phyloP scores from a whole-genome alignment of 2,329 filamentous ascomycete genomes.

The Orbilia oligospora region DNA sequence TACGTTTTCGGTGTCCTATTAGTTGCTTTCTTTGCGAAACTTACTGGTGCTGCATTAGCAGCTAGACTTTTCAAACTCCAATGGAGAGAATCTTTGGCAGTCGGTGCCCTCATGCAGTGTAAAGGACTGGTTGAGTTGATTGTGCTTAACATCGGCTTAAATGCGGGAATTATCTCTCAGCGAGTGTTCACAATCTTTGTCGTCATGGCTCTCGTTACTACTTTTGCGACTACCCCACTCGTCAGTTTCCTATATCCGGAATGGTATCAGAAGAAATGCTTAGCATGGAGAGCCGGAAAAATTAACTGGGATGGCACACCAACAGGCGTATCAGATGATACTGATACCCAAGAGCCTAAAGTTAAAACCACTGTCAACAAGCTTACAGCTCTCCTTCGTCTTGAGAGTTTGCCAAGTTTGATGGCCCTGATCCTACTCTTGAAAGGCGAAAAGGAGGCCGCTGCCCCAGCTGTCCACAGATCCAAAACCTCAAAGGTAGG shows the following conservation, averaged over 20 bases:
- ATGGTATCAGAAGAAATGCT: constrained; percentile 81
- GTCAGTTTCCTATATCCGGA: constrained; percentile 81
- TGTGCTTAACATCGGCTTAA: constrained; percentile 39
- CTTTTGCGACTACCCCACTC: constrained; percentile 84
- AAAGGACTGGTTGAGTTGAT: constrained; percentile 85
- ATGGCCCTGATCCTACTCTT: constrained; percentile 85
- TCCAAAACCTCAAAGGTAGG: constrained; percentile 39
- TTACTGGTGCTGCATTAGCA: constrained; percentile 83
- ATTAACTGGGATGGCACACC: constrained; percentile 86
- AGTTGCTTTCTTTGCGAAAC: constrained; percentile 85
- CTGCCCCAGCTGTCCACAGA: constrained; percentile 65
- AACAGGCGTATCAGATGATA: constrained; percentile 67
- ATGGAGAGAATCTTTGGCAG: constrained; percentile 90
- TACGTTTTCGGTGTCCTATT: constrained; percentile 89
- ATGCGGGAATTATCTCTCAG: constrained; percentile 47
- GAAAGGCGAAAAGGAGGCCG: constrained; percentile 69
- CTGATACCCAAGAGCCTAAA: constrained; percentile 40
- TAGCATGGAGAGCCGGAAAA: constrained; percentile 82
- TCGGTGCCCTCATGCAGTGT: constrained; percentile 94
- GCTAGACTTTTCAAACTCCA: constrained; percentile 82
- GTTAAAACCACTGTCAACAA: constrained; percentile 74
- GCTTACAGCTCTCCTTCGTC: constrained; percentile 84
- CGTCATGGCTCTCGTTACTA: constrained; percentile 80
- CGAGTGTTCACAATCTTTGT: constrained; percentile 42
- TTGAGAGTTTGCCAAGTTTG: constrained; percentile 85